Conservation (phyloP, 1,284 basidiomycete genomes). For the Ganoderma multipileum region DNA sequence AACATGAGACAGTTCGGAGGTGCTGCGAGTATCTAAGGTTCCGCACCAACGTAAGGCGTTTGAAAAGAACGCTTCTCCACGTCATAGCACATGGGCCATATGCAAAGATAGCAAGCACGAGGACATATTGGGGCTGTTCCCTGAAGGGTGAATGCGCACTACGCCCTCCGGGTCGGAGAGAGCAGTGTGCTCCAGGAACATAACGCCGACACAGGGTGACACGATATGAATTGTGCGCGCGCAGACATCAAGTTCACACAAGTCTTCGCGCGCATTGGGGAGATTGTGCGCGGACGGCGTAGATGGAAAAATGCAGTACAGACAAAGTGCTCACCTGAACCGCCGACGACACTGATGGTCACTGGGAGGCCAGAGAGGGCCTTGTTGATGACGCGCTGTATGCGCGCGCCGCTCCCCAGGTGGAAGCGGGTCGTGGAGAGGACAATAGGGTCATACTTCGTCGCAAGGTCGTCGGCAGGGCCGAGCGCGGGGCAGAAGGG, state of each 20-base stretch:
- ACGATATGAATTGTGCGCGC: not conserved
- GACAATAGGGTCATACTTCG: slow-evolving; percentile 79
- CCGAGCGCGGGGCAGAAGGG: slow-evolving; percentile 90
- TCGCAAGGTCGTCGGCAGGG: slow-evolving; percentile 78
- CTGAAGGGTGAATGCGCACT: slow-evolving; percentile 12
- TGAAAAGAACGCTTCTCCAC: not conserved
- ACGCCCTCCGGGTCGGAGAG: slow-evolving; percentile 11
- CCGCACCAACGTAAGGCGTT: slow-evolving; percentile 5
- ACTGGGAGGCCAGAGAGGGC: slow-evolving; percentile 88
- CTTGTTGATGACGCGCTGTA: slow-evolving; percentile 85
- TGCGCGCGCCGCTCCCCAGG: slow-evolving; percentile 81
- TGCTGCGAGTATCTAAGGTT: not conserved
- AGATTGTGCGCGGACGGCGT: not conserved
- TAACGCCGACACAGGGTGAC: not conserved
- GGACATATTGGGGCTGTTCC: slow-evolving; percentile 9
- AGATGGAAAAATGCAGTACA: slow-evolving; percentile 11
- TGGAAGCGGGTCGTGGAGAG: slow-evolving; percentile 83
- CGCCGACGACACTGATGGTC: slow-evolving; percentile 90
- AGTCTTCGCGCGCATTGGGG: not conserved
- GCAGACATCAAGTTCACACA: not conserved
- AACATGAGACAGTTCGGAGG: not conserved
- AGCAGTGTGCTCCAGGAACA: slow-evolving; percentile 13
- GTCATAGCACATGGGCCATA: slow-evolving; percentile 12
- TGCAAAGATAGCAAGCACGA: slow-evolving; percentile 11
- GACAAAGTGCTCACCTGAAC: slow-evolving; percentile 69